phyloP scores from a whole-genome alignment of 805 yeast genomes.

The Lachancea thermotolerans region DNA sequence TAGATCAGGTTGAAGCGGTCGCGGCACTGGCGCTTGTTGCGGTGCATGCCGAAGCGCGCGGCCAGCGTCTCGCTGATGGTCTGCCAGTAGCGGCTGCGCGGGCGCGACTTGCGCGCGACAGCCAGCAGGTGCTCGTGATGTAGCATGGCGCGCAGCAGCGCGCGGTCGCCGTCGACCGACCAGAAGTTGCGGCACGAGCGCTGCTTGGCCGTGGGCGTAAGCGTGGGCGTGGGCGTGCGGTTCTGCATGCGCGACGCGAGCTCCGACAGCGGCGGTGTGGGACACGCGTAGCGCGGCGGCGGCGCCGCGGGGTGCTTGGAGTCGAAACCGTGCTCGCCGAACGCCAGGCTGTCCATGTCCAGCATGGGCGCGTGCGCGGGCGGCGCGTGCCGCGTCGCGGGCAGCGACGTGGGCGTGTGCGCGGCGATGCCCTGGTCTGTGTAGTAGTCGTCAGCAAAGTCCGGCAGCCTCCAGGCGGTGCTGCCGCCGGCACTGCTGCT shows the following conservation, averaged over 20 bases:
- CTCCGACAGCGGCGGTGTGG: not conserved
- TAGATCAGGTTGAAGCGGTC: slow-evolving; percentile 8
- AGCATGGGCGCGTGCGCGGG: not conserved
- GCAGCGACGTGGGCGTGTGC: not conserved
- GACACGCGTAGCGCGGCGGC: not conserved
- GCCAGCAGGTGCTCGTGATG: not conserved
- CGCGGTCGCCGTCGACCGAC: slow-evolving; percentile 2
- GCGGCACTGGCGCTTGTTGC: slow-evolving; percentile 8
- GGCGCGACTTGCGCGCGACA: slow-evolving; percentile 1
- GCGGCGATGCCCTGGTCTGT: not conserved
- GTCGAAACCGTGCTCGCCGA: too few species aligned
- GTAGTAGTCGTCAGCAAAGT: not conserved
- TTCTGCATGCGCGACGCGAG: not conserved
- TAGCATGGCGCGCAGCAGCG: slow-evolving; percentile 3
- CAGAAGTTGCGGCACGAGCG: slow-evolving; percentile 4
- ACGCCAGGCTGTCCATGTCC: not conserved
- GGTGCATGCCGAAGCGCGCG: not conserved
- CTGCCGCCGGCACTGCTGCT: not conserved
- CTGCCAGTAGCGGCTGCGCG: slow-evolving; percentile 8
- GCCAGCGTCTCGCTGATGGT: slow-evolving; percentile 2
- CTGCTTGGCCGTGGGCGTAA: not conserved
- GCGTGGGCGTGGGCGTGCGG: slow-evolving; percentile 1
- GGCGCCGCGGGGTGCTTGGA: not conserved
- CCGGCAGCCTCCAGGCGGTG: not conserved
- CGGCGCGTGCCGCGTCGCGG: not conserved